These are phyloP conservation scores for Fusarium solani-melongenae DNA, from an alignment of 2,329 filamentous ascomycete genomes.

Conservation along the genomic window DNA sequence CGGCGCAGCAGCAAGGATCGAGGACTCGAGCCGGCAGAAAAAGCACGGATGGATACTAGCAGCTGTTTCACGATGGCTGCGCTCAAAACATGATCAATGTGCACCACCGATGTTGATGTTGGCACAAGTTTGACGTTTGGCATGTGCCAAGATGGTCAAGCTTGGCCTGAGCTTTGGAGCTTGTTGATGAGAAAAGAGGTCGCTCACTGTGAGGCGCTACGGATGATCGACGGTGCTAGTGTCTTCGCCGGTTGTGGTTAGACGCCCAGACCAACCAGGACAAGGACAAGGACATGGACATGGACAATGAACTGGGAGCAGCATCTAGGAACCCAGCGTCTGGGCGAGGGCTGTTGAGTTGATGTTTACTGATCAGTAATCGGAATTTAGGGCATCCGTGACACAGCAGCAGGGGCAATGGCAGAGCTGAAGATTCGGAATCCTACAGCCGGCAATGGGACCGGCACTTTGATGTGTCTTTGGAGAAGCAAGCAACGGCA, in stretches of 20 bases:
- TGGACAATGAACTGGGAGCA: not conserved
- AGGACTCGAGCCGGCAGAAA: not conserved
- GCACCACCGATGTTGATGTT: not conserved
- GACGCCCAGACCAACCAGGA: conserved; percentile 8
- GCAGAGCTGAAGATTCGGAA: conserved; percentile 10
- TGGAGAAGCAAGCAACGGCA: not conserved
- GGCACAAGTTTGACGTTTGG: conserved; percentile 12
- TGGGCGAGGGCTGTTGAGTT: conserved; percentile 10
- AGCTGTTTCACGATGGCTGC: conserved; percentile 4
- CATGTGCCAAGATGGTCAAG: conserved; percentile 28
- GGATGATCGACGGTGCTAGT: conserved; percentile 45
- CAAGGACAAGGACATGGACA: not conserved
- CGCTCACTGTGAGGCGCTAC: conserved; percentile 32
- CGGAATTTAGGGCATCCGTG: conserved; percentile 12
- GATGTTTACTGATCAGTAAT: conserved; percentile 22
- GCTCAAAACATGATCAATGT: not conserved
- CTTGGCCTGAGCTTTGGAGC: conserved; percentile 21
- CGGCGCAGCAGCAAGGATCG: conserved; percentile 22
- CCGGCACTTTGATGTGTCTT: not conserved
- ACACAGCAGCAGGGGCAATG: conserved; percentile 2
- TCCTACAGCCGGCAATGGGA: not conserved
- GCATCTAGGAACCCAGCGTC: conserved; percentile 2
- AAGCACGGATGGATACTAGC: not conserved
- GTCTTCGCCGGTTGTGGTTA: conserved; percentile 34
- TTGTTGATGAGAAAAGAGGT: conserved; percentile 15